These are phyloP conservation scores for Penicillium samsonianum DNA, from an alignment of 495 filamentous ascomycete species.

Conservation along the genomic window DNA sequence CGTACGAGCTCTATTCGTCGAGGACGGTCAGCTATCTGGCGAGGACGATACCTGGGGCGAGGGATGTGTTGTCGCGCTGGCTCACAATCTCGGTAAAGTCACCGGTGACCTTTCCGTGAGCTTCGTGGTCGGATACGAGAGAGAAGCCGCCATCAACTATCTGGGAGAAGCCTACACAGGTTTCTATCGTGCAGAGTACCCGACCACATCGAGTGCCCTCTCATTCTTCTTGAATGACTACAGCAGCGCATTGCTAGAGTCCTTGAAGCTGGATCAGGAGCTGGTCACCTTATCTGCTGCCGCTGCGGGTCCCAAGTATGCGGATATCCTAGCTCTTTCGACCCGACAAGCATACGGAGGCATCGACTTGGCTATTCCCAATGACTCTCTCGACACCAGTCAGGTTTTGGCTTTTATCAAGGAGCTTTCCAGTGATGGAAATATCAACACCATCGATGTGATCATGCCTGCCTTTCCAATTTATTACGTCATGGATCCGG, in stretches of 20 bases:
- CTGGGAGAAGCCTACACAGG: slow-evolving; percentile 46
- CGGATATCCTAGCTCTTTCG: slow-evolving; percentile 48
- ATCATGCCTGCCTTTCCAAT: slow-evolving; percentile 53
- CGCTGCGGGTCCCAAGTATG: slow-evolving; percentile 46
- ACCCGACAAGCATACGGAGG: slow-evolving; percentile 53
- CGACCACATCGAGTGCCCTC: slow-evolving; percentile 35
- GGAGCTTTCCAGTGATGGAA: slow-evolving; percentile 54
- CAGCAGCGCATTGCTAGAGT: slow-evolving; percentile 36
- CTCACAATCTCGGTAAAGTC: slow-evolving; percentile 46
- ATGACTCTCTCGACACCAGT: slow-evolving; percentile 42
- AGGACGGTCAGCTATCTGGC: slow-evolving; percentile 23
- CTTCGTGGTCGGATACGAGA: slow-evolving; percentile 51
- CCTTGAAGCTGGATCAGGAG: slow-evolving; percentile 36
- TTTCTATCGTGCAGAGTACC: slow-evolving; percentile 43
- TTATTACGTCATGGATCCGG: slow-evolving; percentile 51
- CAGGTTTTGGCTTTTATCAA: slow-evolving; percentile 53
- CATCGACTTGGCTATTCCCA: slow-evolving; percentile 48
- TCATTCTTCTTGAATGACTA: slow-evolving; percentile 50
- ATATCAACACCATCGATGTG: slow-evolving; percentile 56
- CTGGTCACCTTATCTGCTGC: slow-evolving; percentile 30
- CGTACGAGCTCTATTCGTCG: slow-evolving; percentile 29
- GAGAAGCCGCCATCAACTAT: slow-evolving; percentile 50
- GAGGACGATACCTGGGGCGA: slow-evolving; percentile 28
- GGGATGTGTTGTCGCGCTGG: slow-evolving; percentile 38
- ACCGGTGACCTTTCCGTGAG: slow-evolving; percentile 33